Evolutionary conservation across 805 yeast species (phyloP), one percentile per base, ranked within the genome.

Genomic region (Kurtzmaniella fragi): DNA sequence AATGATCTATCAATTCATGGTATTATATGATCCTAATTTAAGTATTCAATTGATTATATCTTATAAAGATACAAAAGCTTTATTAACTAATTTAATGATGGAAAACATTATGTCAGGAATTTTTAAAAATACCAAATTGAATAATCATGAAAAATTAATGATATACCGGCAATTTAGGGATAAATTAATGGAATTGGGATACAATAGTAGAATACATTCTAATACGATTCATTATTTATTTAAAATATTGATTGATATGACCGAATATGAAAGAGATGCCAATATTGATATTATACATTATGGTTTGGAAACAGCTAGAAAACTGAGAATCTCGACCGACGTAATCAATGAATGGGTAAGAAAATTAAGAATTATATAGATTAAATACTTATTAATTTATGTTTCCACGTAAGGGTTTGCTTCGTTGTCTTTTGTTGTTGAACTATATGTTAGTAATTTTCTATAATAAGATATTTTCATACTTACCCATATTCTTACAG

Each of bases 401-500:
- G 5, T 20, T 20, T 20, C 8, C 25, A 20, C 25, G 25, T 8
- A 8, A 5, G 25, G 5, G 25, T 37, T 54, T 57, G 2, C 51
- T 46, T 14, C 59, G 45, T 54, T 52, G 55, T 40, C 65, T 45
- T 37, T 53, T 54, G 33, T 60, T 61, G 1, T 61, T 57, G 34
- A 61, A 60, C 61, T 53, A 35, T 10, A 16, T 45, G 43, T 42
- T 41, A 51, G 47, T 32, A 11, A 9, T 7, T 16, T n/a, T 17
- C n/a, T 9, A 13, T 8, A 7, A 10, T n/a, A 9, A 20, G n/a
- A 8, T 9, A 15, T 30, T 5, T 6, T 35, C 8, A 26, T 40
- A 55, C 61, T 29, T 50, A 57, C 62, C 67, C 67, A 61, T 2
- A 58, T 61, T 7, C 66, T 46, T 2, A 62, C 62, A 42, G 61